A percentile compares a stretch with the other conserved stretches of the same genome.
phyloP scores from a whole-genome alignment of 371 early-diverging fungal genomes.

The Rozella allomycis region DNA sequence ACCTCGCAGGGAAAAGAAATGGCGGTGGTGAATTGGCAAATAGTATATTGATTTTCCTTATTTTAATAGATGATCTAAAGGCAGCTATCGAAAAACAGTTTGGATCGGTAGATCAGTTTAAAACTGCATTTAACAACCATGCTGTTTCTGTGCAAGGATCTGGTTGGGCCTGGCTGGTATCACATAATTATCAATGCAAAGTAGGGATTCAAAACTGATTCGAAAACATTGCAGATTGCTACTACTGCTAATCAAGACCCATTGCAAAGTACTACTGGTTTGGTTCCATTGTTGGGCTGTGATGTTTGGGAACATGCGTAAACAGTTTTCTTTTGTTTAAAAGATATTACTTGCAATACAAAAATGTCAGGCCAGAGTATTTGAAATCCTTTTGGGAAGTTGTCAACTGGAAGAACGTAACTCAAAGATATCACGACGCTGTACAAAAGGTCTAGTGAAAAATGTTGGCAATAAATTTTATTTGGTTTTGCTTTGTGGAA shows the following conservation, averaged over 20 bases:
- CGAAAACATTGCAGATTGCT: constrained; percentile 55
- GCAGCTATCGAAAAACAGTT: constrained; percentile 57
- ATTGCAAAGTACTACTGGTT: constrained; percentile 30
- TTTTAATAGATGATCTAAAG: constrained; percentile 16
- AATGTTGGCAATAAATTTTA: too few relatives aligned
- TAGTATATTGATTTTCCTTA: constrained; percentile 10
- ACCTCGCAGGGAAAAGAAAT: constrained; percentile 55
- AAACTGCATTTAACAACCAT: constrained; percentile 47
- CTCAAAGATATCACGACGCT: constrained; percentile 52
- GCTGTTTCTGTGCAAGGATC: constrained; percentile 82
- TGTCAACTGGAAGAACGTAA: constrained; percentile 89
- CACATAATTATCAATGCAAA: background rate
- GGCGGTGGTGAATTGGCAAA: constrained; percentile 49
- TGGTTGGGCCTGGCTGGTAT: constrained; percentile 94
- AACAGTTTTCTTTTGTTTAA: constrained; percentile 7
- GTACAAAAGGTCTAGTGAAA: too few relatives aligned
- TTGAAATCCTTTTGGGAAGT: constrained; percentile 86
- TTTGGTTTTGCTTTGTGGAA: too few relatives aligned
- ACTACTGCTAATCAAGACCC: constrained; percentile 91
- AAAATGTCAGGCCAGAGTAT: constrained; percentile 86
- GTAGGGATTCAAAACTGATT: constrained; percentile 49
- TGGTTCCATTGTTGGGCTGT: constrained; percentile 68
- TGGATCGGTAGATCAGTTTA: constrained; percentile 68
- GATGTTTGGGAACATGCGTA: constrained; percentile 98
- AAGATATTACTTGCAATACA: constrained; percentile 94